Evolutionary conservation across 352 stramenopile genomes (phyloP).

Genomic region (Saprolegnia parasitica): DNA sequence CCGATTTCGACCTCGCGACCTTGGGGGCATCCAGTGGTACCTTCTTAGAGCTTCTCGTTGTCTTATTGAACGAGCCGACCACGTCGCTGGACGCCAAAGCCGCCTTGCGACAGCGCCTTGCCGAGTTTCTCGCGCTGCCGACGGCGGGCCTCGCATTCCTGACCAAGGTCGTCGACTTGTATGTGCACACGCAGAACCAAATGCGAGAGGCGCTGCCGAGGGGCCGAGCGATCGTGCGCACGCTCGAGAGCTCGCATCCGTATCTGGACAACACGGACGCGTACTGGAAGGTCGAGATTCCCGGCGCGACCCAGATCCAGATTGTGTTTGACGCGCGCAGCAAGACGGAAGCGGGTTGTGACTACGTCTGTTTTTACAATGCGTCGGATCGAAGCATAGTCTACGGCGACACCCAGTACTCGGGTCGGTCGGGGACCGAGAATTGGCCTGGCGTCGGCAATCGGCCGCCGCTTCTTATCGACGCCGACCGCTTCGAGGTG

Average conservation of each 20-base stretch:
- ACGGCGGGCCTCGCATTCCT: not conserved
- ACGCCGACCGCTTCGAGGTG: conserved; percentile 64
- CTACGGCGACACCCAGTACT: conserved; percentile 54
- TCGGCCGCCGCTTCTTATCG: conserved; percentile 61
- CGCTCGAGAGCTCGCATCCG: conserved; percentile 67
- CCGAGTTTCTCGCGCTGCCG: not conserved
- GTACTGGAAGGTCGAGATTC: conserved; percentile 63
- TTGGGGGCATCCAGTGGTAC: conserved; percentile 36
- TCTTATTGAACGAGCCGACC: conserved; percentile 33
- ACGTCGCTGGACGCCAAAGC: not conserved
- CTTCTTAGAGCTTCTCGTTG: conserved; percentile 46
- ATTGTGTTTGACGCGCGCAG: conserved; percentile 66
- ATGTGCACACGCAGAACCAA: conserved; percentile 36
- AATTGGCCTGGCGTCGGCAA: conserved; percentile 77
- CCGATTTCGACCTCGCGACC: conserved; percentile 31
- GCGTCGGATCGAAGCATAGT: conserved; percentile 40
- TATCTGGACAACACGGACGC: conserved; percentile 65
- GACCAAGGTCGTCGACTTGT: conserved; percentile 23
- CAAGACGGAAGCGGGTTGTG: conserved; percentile 58
- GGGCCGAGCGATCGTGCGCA: conserved; percentile 42
- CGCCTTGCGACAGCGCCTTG: not conserved
- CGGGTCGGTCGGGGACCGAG: conserved; percentile 53
- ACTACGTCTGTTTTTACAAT: conserved; percentile 75
- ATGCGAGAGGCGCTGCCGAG: conserved; percentile 35
- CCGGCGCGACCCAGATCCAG: conserved; percentile 56